Base-by-base conservation (phyloP, 2,329 filamentous ascomycete genomes). In the Sporothrix mexicana region DNA sequence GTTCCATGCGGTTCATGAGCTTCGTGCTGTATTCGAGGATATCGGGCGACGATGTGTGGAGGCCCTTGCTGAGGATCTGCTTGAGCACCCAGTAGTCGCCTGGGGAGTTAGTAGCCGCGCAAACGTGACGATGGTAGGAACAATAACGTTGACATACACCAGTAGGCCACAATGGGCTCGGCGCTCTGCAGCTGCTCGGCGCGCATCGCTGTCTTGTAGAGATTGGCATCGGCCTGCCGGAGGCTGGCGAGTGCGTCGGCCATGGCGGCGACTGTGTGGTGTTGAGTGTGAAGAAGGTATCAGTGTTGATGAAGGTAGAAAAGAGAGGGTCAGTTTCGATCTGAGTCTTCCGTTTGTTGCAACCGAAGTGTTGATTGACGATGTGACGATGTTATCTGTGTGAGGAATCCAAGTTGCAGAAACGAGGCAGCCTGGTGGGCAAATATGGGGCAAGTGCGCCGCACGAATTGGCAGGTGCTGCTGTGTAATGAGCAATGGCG, bases 61-160 rank as follows among this genome's bases (percentile, higher is more conserved):
- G 88, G 61, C 90, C 87, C 80, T 91, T 93, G 70, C 88, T 86
- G 15, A 99, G 89, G 77, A 99, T 97, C 79, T 97, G 93, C 78
- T 98, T 94, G 64, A 97, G 92, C 36, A 96, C 93, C 86, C 93
- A 96, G 82, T 96, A 97, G 79, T 97, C 92, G 81, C 93, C 93
- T 96, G 72, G 23, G 7, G 20, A 3, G 55, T 59, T 59, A 55
- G 55, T 10, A 30, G 3, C 30, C 4, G 30, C 7, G 30, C 30
- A 36, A 36, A 36, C 30, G 7, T 36, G 3, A 36, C 7, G 30
- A 36, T 36, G 4, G 17, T 3, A 8, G 17, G 9, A 30, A 2
- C 15, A 4, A 41, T 12, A 2, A 5, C 8, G n/a, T 47, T 43
- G 3, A 41, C 92, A 79, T 87, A 97, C 95, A 96, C 94, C 95